Evolutionary conservation across 805 yeast species (phyloP).

Genomic region (Yamadazyma olivae): DNA sequence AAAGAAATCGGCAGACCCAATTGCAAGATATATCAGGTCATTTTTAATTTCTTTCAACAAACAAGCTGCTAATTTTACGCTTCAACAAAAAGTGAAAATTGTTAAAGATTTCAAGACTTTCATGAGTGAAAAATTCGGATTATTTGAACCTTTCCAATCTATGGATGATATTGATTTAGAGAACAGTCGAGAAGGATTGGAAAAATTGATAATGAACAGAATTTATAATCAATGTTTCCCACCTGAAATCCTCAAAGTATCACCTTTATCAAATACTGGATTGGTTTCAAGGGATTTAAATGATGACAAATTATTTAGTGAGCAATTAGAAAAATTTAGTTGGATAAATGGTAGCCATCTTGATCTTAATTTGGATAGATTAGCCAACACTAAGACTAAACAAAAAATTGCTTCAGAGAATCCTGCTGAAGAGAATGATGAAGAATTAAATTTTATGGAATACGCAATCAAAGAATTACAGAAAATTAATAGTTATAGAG

Average conservation of each 20-base stretch:
- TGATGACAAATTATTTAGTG: slow-evolving; percentile 51
- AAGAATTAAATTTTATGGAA: slow-evolving; percentile 47
- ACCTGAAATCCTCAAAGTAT: slow-evolving; percentile 52
- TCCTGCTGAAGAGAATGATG: slow-evolving; percentile 19
- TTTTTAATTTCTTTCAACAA: slow-evolving; percentile 75
- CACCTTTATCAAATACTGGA: slow-evolving; percentile 26
- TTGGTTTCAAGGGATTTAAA: slow-evolving; percentile 55
- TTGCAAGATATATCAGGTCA: slow-evolving; percentile 80
- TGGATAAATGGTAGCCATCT: slow-evolving; percentile 77
- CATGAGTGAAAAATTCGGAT: slow-evolving; percentile 57
- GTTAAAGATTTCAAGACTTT: slow-evolving; percentile 74
- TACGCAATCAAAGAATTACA: slow-evolving; percentile 69
- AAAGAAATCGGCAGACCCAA: slow-evolving; percentile 78
- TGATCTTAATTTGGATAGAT: slow-evolving; percentile 55
- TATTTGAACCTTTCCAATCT: slow-evolving; percentile 70
- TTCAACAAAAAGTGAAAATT: slow-evolving; percentile 74
- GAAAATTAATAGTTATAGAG: slow-evolving; percentile 78
- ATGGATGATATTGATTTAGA: slow-evolving; percentile 55
- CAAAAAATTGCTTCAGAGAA: too few species aligned
- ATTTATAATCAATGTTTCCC: slow-evolving; percentile 76
- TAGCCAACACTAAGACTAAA: slow-evolving; percentile 29
- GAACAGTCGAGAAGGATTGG: slow-evolving; percentile 87
- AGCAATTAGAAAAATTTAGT: slow-evolving; percentile 57
- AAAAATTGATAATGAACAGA: slow-evolving; percentile 87
- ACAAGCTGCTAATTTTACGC: slow-evolving; percentile 56